These are phyloP conservation scores for Flagelloscypha sp. DNA, from an alignment of 768 basidiomycete species.

Conservation along the genomic window DNA sequence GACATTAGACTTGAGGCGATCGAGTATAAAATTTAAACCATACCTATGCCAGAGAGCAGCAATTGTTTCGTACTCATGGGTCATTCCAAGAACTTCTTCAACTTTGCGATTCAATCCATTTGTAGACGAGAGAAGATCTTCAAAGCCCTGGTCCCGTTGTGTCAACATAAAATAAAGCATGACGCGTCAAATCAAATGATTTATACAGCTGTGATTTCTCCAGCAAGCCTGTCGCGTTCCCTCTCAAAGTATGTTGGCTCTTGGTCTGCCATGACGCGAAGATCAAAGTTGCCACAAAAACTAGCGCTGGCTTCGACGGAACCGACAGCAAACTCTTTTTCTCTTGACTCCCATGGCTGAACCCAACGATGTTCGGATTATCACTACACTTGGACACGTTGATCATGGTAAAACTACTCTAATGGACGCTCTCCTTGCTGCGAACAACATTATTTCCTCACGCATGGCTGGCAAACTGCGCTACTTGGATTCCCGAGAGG, in stretches of 20 bases:
- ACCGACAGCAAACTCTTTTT: too few species aligned
- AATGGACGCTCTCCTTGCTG: conserved; percentile 91
- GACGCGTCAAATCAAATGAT: not conserved
- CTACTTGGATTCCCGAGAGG: conserved; percentile 91
- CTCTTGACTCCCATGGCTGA: conserved; percentile 11
- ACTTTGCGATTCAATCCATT: conserved; percentile 86
- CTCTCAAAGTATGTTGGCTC: conserved; percentile 66
- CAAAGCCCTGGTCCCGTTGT: conserved; percentile 60
- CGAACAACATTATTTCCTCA: conserved; percentile 94
- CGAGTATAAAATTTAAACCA: too few species aligned
- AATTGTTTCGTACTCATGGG: conserved; percentile 85
- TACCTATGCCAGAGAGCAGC: conserved; percentile 79
- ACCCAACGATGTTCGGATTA: conserved; percentile 54
- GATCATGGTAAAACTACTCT: conserved; percentile 96
- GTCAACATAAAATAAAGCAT: conserved; percentile 2
- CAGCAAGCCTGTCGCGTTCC: conserved; percentile 66
- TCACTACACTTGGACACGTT: conserved; percentile 84
- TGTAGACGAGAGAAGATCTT: conserved; percentile 75
- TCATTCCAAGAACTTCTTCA: conserved; percentile 89
- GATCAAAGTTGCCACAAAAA: too few species aligned
- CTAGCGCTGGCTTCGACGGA: too few species aligned
- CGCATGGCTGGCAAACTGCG: conserved; percentile 94
- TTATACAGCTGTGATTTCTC: conserved; percentile 66
- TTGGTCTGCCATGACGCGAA: too few species aligned
- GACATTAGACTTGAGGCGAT: too few species aligned